Evolutionary conservation across 306 rosid species (phyloP).

Genomic region (Mimosa bimucronata): DNA sequence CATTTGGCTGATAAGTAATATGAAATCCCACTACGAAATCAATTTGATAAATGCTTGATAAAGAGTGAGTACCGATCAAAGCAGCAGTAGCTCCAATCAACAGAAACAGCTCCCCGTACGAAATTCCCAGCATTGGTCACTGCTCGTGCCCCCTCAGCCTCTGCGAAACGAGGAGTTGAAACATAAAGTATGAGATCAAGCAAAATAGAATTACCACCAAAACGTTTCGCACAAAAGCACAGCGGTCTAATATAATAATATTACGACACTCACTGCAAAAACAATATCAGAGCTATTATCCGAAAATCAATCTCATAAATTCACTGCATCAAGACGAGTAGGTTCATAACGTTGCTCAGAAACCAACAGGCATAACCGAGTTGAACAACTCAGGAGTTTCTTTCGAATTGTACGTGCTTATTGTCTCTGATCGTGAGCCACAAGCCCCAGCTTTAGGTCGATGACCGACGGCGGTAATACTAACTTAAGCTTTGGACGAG

Average conservation of each 20-base stretch:
- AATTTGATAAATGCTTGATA: slow-evolving; percentile 6
- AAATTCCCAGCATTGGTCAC: slow-evolving; percentile 44
- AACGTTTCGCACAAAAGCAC: no score
- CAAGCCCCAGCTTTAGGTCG: no score
- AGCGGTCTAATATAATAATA: no score
- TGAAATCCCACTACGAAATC: background rate
- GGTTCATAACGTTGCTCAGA: background rate
- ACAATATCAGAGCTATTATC: background rate
- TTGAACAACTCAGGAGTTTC: background rate
- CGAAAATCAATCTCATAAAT: background rate
- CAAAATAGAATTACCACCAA: no score
- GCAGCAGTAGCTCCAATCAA: slow-evolving; percentile 54
- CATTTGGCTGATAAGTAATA: slow-evolving; percentile 16
- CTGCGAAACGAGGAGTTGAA: slow-evolving; percentile 8
- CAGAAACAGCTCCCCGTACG: slow-evolving; percentile 48
- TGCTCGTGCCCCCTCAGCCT: slow-evolving; percentile 1
- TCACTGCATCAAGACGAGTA: background rate
- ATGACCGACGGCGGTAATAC: no score
- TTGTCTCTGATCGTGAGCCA: no score
- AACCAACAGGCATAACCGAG: no score
- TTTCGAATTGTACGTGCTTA: slow-evolving; percentile 45
- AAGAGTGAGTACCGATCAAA: slow-evolving; percentile 12
- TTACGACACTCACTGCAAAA: background rate
- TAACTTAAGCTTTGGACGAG: no score
- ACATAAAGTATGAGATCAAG: background rate